Conservation (phyloP, 306 rosid genomes). For the Clitoria ternatea region DNA sequence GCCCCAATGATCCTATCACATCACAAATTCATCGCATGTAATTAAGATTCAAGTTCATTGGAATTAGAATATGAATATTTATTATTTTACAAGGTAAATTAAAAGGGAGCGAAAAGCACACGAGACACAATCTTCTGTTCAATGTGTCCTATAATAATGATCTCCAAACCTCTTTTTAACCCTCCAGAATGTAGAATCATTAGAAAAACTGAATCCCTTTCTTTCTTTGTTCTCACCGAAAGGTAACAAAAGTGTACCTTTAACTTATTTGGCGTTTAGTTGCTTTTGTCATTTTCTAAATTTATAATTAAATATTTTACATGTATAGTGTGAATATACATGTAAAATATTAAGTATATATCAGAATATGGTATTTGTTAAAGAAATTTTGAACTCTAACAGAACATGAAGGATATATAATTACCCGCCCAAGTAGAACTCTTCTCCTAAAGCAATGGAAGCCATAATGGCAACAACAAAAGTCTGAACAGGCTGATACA, state of each 20-base stretch:
- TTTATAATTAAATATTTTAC: too few species aligned
- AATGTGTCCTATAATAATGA: background rate
- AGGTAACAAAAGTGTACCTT: conserved; percentile 14
- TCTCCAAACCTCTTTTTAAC: conserved; percentile 1
- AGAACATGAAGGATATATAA: too few species aligned
- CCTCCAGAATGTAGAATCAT: conserved; percentile 19
- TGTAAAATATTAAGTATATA: too few species aligned
- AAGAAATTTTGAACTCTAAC: too few species aligned
- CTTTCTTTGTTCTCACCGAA: conserved; percentile 31
- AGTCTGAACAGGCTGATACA: conserved; percentile 99
- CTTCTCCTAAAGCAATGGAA: conserved; percentile 87
- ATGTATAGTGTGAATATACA: too few species aligned
- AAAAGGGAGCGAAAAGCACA: conserved; percentile 11
- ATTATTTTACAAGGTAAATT: background rate
- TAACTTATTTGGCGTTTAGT: conserved; percentile 10
- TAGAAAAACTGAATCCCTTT: conserved; percentile 17
- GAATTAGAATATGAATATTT: background rate
- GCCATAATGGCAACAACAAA: conserved; percentile 96
- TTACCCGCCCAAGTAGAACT: conserved; percentile 93
- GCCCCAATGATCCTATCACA: conserved; percentile 84
- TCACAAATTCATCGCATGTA: too few species aligned
- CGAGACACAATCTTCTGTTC: conserved; percentile 28
- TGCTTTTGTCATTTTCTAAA: conserved; percentile 7
- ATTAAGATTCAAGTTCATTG: too few species aligned
- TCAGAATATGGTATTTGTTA: too few species aligned